These are phyloP conservation scores for Coemansia sp. DNA, from an alignment of 192 early-diverging fungal genomes.

Conservation along the genomic window DNA sequence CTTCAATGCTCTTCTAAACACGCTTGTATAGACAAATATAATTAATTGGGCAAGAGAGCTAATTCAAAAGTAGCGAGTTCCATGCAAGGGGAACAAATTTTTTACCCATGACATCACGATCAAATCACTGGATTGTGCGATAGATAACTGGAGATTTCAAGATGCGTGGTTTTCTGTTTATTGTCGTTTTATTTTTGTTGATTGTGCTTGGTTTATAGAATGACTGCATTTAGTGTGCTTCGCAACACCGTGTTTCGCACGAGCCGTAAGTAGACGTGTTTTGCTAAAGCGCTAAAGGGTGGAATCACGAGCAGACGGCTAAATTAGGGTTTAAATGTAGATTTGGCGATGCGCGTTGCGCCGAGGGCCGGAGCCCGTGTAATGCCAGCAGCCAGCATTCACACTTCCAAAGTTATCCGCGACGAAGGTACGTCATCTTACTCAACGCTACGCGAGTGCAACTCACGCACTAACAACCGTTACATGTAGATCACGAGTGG, in stretches of 20 bases:
- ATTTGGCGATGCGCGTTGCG: conserved; percentile 4
- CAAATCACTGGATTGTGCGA: not conserved
- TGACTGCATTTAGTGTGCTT: conserved; percentile 26
- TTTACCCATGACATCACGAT: conserved; percentile 1
- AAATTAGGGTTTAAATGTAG: conserved; percentile 7
- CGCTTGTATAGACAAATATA: not conserved
- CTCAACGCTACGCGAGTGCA: not conserved
- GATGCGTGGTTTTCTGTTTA: not conserved
- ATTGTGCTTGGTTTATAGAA: not conserved
- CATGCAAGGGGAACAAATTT: not conserved
- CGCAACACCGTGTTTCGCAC: conserved; percentile 13
- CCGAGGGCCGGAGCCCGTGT: conserved; percentile 1
- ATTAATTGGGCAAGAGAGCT: not conserved
- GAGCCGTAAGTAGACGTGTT: conserved; percentile 23
- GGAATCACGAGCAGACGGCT: not conserved
- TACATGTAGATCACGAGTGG: conserved; percentile 26
- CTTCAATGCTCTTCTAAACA: not conserved
- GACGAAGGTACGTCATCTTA: conserved; percentile 24
- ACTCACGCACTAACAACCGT: not conserved
- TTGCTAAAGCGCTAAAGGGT: no score
- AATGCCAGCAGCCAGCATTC: conserved; percentile 17
- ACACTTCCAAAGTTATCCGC: conserved; percentile 21
- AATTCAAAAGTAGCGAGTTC: not conserved
- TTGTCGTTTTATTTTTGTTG: not conserved
- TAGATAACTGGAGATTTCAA: not conserved